phyloP scores from a whole-genome alignment of 805 yeast species.

The Candida saitoana region DNA sequence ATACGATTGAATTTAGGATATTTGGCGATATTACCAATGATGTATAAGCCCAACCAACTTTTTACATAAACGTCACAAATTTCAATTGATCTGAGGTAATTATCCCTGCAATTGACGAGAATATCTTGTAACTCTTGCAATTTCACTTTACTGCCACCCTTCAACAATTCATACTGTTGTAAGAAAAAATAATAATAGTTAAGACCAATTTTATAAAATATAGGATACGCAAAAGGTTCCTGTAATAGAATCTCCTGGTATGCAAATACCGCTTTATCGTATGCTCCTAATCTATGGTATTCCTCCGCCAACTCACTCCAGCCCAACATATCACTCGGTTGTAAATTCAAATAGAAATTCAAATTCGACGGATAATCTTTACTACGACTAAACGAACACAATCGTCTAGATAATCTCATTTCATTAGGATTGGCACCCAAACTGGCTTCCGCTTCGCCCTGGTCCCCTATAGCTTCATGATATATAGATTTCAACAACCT shows the following conservation, averaged over 20 bases:
- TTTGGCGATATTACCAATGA: slow-evolving; percentile 22
- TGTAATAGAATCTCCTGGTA: slow-evolving; percentile 66
- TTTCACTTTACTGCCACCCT: slow-evolving; percentile 26
- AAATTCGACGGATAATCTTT: slow-evolving; percentile 54
- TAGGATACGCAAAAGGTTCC: slow-evolving; percentile 66
- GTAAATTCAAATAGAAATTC: slow-evolving; percentile 50
- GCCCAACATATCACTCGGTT: slow-evolving; percentile 70
- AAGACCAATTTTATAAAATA: slow-evolving; percentile 58
- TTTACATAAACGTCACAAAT: slow-evolving; percentile 63
- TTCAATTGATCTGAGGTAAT: slow-evolving; percentile 71
- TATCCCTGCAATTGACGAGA: slow-evolving; percentile 34
- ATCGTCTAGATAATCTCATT: slow-evolving; percentile 32
- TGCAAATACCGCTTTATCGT: slow-evolving; percentile 62
- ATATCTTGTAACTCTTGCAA: slow-evolving; percentile 20
- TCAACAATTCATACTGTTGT: slow-evolving; percentile 13
- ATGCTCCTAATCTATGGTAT: slow-evolving; percentile 60
- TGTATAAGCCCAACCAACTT: slow-evolving; percentile 69
- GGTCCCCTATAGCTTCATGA: slow-evolving; percentile 50
- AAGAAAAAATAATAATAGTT: slow-evolving; percentile 29
- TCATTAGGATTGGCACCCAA: slow-evolving; percentile 33
- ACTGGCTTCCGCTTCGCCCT: slow-evolving; percentile 22
- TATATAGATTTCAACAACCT: slow-evolving; percentile 52
- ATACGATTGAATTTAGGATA: slow-evolving; percentile 17
- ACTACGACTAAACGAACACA: slow-evolving; percentile 30
- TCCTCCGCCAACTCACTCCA: slow-evolving; percentile 75